Conservation (phyloP, 2,329 filamentous ascomycete species). For the Cytospora piceae region DNA sequence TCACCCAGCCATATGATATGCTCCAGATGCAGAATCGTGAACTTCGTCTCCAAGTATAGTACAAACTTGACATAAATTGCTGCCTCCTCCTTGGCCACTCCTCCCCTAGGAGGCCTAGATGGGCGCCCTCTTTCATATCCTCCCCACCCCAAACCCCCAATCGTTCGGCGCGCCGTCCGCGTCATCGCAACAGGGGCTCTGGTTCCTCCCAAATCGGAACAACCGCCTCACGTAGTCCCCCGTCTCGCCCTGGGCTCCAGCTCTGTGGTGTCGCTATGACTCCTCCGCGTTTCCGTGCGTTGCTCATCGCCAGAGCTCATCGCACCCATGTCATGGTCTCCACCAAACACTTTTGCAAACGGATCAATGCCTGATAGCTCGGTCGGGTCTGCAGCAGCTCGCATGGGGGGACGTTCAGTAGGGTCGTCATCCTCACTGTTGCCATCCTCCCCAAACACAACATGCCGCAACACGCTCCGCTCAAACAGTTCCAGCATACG, state of each 20-base stretch:
- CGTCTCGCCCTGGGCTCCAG: constrained; percentile 32
- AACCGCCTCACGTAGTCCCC: constrained; percentile 11
- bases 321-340: constrained; percentile 49
- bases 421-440: constrained; percentile 37
- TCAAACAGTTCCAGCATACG: constrained; percentile 94
- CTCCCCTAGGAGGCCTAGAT: neutral
- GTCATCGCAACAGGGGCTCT: too few species aligned
- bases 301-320: constrained; percentile 60
- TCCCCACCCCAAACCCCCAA: neutral
- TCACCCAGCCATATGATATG: constrained; percentile 13
- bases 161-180: too few species aligned
- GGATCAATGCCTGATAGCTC: constrained; percentile 7
- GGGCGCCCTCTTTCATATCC: neutral
- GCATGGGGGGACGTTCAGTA: neutral
- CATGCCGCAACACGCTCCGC: constrained; percentile 79
- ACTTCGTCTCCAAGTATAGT: constrained; percentile 24
- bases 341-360: constrained; percentile 27
- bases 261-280: constrained; percentile 47
- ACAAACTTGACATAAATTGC: constrained; percentile 17
- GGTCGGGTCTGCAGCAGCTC: constrained; percentile 23
- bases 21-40: constrained; percentile 27
- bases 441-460: constrained; percentile 78
- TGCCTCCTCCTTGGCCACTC: neutral
- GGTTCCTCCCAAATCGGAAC: too few species aligned
- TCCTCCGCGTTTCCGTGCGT: constrained; percentile 62